phyloP scores from a whole-genome alignment of 2,329 filamentous ascomycete species.

The Monosporascus sp. region DNA sequence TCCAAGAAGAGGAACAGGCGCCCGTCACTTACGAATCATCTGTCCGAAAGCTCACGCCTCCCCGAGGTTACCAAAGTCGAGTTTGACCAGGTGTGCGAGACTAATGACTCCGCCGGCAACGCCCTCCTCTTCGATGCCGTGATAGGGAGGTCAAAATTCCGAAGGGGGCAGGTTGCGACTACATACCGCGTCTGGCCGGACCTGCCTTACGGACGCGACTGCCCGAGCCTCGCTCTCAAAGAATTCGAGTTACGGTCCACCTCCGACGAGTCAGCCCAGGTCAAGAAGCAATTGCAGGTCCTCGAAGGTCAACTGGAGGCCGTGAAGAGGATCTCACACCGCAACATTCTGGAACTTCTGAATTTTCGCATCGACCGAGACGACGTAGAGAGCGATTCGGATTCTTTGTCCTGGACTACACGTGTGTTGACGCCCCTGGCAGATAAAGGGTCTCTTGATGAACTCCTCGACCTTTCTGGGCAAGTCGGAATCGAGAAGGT shows the following conservation, averaged over 20 bases:
- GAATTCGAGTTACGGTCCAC: slow-evolving; percentile 56
- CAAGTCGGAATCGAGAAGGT: slow-evolving; percentile 68
- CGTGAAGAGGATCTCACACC: slow-evolving; percentile 68
- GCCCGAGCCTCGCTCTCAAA: slow-evolving; percentile 68
- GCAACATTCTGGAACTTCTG: slow-evolving; percentile 71
- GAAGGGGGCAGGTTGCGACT: slow-evolving; percentile 59
- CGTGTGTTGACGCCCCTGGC: slow-evolving; percentile 71
- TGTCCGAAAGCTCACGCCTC: slow-evolving; percentile 27
- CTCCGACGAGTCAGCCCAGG: slow-evolving; percentile 52
- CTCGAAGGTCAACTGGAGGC: slow-evolving; percentile 73
- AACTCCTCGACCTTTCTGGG: slow-evolving; percentile 75
- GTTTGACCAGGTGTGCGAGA: slow-evolving; percentile 62
- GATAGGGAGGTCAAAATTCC: slow-evolving; percentile 61
- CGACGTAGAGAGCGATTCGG: slow-evolving; percentile 32
- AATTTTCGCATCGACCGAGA: slow-evolving; percentile 72
- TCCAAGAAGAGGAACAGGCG: slow-evolving; percentile 55
- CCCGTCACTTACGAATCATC: slow-evolving; percentile 33
- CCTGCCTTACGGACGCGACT: slow-evolving; percentile 46
- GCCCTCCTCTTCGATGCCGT: slow-evolving; percentile 65
- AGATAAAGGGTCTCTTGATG: slow-evolving; percentile 75
- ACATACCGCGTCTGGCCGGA: slow-evolving; percentile 70
- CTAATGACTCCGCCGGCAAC: slow-evolving; percentile 60
- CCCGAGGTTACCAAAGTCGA: slow-evolving; percentile 37
- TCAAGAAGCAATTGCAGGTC: slow-evolving; percentile 70
- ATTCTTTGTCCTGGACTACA: slow-evolving; percentile 57